phyloP scores from a whole-genome alignment of 2,329 filamentous ascomycete species.

The Claviceps africana region DNA sequence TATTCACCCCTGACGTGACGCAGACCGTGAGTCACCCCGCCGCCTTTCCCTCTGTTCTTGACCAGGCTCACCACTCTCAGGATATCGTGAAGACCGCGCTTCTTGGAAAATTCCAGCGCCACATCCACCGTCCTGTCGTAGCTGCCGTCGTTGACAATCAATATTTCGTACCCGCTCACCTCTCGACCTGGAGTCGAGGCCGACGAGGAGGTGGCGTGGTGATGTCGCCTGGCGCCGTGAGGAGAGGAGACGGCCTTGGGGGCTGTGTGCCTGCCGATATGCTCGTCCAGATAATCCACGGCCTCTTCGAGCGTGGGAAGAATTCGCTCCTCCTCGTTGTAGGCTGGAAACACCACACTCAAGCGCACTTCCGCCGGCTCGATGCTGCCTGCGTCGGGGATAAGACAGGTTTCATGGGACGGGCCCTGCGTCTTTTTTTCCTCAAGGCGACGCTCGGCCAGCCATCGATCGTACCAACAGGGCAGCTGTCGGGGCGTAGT shows the following conservation, averaged over 20 bases:
- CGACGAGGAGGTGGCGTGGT: conserved; percentile 10
- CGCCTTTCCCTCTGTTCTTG: conserved; percentile 84
- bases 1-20: conserved; percentile 81
- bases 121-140: conserved; percentile 68
- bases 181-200: background rate
- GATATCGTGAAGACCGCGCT: conserved; percentile 60
- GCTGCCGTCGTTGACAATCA: conserved; percentile 84
- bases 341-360: conserved; percentile 86
- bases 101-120: conserved; percentile 64
- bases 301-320: conserved; percentile 80
- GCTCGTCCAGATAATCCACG: conserved; percentile 66
- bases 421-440: conserved; percentile 23
- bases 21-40: conserved; percentile 88
- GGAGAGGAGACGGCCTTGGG: conserved; percentile 10
- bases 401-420: conserved; percentile 24
- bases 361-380: conserved; percentile 70
- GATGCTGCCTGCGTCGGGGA: conserved; percentile 42
- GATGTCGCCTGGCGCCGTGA: conserved; percentile 20
- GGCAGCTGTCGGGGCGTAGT: conserved; percentile 42
- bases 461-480: conserved; percentile 76
- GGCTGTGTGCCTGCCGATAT: conserved; percentile 46
- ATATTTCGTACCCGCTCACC: conserved; percentile 68
- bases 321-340: conserved; percentile 81
- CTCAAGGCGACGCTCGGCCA: conserved; percentile 42
- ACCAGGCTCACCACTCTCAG: conserved; percentile 68